These are phyloP conservation scores for Verticillium tricorpus DNA, from an alignment of 2,329 filamentous ascomycete genomes.

Conservation along the genomic window DNA sequence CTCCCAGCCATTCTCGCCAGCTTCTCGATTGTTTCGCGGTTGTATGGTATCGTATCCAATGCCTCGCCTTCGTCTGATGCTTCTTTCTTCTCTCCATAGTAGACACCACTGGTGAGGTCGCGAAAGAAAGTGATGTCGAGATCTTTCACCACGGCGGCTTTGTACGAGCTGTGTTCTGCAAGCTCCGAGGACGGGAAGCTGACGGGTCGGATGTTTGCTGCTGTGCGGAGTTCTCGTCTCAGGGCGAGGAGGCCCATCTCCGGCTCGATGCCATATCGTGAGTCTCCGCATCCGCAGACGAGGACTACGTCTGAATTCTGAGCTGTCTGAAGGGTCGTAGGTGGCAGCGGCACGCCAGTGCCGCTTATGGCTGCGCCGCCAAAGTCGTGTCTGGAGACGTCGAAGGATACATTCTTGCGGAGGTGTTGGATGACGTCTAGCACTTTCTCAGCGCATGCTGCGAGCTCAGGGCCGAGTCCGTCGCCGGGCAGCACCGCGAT, in stretches of 20 bases:
- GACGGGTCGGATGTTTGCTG: slow-evolving; percentile 67
- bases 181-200: slow-evolving; percentile 70
- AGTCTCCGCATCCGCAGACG: slow-evolving; percentile 10
- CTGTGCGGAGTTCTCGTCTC: slow-evolving; percentile 54
- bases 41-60: slow-evolving; percentile 68
- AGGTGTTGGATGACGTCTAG: slow-evolving; percentile 7
- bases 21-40: slow-evolving; percentile 64
- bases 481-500: slow-evolving; percentile 10
- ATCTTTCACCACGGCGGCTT: slow-evolving; percentile 61
- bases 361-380: slow-evolving; percentile 2
- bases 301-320: slow-evolving; percentile 7
- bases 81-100: slow-evolving; percentile 61
- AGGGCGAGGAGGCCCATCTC: slow-evolving; percentile 71
- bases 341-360: background rate
- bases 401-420: slow-evolving; percentile 6
- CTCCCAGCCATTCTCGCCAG: slow-evolving; percentile 64
- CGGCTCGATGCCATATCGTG: slow-evolving; percentile 50
- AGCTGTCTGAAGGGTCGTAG: slow-evolving; percentile 9
- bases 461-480: slow-evolving; percentile 6
- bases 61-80: slow-evolving; percentile 53
- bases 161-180: slow-evolving; percentile 64
- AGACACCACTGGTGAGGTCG: slow-evolving; percentile 72
- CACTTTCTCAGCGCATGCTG: slow-evolving; percentile 3
- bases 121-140: slow-evolving; percentile 75
- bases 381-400: slow-evolving; percentile 4